Evolutionary conservation across 805 yeast genomes (phyloP).

Genomic region (Ascoidea tarda): DNA sequence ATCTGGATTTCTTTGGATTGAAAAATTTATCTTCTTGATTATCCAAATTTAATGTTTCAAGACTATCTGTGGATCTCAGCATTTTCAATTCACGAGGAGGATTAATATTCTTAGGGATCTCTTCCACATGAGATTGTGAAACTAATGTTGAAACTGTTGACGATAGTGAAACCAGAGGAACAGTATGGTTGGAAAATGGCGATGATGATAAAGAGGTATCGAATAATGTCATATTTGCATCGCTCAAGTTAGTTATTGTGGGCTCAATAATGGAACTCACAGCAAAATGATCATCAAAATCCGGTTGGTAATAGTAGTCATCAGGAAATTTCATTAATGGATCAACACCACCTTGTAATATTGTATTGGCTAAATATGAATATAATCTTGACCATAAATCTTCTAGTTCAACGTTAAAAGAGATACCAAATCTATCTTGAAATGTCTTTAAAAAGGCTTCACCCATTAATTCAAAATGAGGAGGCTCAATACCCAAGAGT

Average conservation of each 20-base stretch:
- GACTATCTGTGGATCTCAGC: not conserved
- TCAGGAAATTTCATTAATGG: not conserved
- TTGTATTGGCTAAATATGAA: conserved; percentile 16
- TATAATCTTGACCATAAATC: conserved; percentile 17
- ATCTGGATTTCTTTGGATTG: not conserved
- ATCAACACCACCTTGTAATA: not conserved
- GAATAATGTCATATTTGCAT: too few species aligned
- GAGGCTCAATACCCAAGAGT: conserved; percentile 41
- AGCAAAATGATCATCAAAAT: not conserved
- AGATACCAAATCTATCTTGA: conserved; percentile 30
- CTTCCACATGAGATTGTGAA: not conserved
- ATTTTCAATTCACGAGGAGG: too few species aligned
- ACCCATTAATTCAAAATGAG: conserved; percentile 44
- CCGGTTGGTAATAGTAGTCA: not conserved
- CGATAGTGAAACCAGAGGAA: not conserved
- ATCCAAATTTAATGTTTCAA: not conserved
- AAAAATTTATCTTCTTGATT: not conserved
- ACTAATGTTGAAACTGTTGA: not conserved
- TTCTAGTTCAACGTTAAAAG: conserved; percentile 11
- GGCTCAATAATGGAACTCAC: not conserved
- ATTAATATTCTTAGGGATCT: too few species aligned
- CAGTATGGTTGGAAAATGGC: too few species aligned
- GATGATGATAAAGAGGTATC: too few species aligned
- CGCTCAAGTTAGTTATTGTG: not conserved
- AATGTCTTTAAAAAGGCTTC: conserved; percentile 45